phyloP scores from a whole-genome alignment of 768 basidiomycete genomes.

The Mycena galopus region DNA sequence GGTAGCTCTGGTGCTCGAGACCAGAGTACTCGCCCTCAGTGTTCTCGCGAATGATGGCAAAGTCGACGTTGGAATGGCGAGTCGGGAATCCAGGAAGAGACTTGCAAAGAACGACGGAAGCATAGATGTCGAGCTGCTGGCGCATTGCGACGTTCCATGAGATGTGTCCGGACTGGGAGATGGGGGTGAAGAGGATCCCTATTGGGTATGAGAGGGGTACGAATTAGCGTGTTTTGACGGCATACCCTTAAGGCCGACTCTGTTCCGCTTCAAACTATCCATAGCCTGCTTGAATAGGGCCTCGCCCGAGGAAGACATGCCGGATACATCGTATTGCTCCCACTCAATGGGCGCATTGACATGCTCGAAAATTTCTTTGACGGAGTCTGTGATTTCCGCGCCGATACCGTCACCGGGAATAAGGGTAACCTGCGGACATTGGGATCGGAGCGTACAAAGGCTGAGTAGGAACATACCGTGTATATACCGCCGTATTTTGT shows the following conservation, averaged over 20 bases:
- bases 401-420: constrained; percentile 99
- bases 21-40: constrained; percentile 99
- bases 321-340: constrained; percentile 98
- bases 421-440: constrained; percentile 81
- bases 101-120: constrained; percentile 98
- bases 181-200: constrained; percentile 99
- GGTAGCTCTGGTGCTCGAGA: constrained; percentile 96
- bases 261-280: constrained; percentile 97
- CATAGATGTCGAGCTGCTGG: constrained; percentile 99
- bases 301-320: constrained; percentile 94
- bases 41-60: constrained; percentile 99
- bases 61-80: constrained; percentile 96
- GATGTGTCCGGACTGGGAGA: constrained; percentile 95
- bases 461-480: constrained; percentile 67
- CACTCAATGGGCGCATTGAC: constrained; percentile 99
- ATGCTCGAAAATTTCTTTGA: constrained; percentile 98
- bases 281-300: constrained; percentile 97
- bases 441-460: constrained; percentile 36
- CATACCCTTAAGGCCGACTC: constrained; percentile 97
- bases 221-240: constrained; percentile 16
- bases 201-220: constrained; percentile 4
- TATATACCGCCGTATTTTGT: constrained; percentile 95
- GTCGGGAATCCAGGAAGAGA: constrained; percentile 96
- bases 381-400: constrained; percentile 95
- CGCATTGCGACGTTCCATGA: constrained; percentile 99